These are phyloP conservation scores for Saposhnikovia divaricata DNA, from an alignment of 129 eudicot genomes.

Conservation along the genomic window DNA sequence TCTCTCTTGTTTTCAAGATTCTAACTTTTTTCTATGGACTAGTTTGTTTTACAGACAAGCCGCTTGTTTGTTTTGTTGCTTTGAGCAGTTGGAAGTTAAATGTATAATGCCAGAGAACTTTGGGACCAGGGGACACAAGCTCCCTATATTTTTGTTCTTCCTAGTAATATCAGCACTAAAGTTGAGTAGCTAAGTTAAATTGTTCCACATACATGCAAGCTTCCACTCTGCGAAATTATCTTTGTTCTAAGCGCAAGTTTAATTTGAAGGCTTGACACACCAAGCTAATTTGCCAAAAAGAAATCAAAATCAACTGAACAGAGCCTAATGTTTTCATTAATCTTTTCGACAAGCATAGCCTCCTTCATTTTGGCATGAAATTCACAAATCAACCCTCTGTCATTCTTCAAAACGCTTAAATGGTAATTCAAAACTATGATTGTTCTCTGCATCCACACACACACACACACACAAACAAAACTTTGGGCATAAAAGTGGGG, in stretches of 20 bases:
- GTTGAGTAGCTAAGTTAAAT: not conserved
- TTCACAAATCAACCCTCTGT: not conserved
- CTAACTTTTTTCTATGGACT: not conserved
- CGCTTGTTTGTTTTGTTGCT: not conserved
- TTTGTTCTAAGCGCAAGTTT: not conserved
- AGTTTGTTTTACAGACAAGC: not conserved
- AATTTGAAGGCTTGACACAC: not conserved
- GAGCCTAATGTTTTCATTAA: not conserved
- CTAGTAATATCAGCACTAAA: not conserved
- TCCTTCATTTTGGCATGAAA: not conserved
- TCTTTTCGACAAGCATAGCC: not conserved
- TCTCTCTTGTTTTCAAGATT: not conserved
- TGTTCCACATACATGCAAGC: not conserved
- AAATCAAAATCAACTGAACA: no score
- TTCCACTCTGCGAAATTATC: not conserved
- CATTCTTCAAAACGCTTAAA: not conserved
- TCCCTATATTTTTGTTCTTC: not conserved
- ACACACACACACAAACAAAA: not conserved
- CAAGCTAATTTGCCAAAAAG: not conserved
- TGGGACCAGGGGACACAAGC: not conserved
- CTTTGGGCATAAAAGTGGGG: not conserved
- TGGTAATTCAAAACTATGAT: not conserved
- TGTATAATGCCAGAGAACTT: not conserved
- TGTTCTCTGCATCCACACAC: not conserved
- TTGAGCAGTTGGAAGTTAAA: not conserved